Evolutionary conservation across 306 rosid genomes (phyloP), one percentile per base, ranked within the genome.

Genomic region (Inga laurina): DNA sequence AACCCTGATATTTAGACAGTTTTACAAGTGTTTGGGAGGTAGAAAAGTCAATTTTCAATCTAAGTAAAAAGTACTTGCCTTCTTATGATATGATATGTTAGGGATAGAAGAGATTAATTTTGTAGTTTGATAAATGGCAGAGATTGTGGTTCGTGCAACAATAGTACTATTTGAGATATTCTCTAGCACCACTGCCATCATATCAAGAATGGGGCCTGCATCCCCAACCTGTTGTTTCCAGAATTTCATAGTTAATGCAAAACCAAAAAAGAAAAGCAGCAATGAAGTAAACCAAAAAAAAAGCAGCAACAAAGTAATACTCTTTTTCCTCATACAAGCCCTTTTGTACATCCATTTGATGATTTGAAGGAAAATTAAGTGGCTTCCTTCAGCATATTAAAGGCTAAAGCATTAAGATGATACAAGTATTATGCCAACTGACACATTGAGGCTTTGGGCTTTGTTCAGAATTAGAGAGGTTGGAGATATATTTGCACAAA

Each of bases 121-220:
- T 80, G 95, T 91, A 74, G 97, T 92, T 88, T 82, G 93, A 88
- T 81, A 91, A 83, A 92, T 85, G 82, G 98, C 98, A 79, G 95
- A 89, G 69, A 92, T 84, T 56, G 97, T 96, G 68, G 97, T 45
- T 87, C 99, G 93, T 74, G 98, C 97, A 51, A 86, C 82, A 79
- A 83, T 72, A 76, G 90, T 84, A 86, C 75, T 85, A 56, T 79
- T 67, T 11, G 97, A 72, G 76, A 96, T 85, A 88, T 87, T 92
- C 88, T 96, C 99, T 66, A 96, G 90, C 84, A 88, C 85, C 85
- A 92, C 94, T 49, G 97, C 97, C 93, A 96, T 86, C 97, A 85
- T 81, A 88, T 94, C 98, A 78, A 94, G 97, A 86, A 96, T 92
- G 62, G 97, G 97, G 52, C 97, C 99, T 74, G 87, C 90, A 90